Evolutionary conservation across 2,329 filamentous ascomycete genomes (phyloP).

Genomic region (Xylaria sp.): DNA sequence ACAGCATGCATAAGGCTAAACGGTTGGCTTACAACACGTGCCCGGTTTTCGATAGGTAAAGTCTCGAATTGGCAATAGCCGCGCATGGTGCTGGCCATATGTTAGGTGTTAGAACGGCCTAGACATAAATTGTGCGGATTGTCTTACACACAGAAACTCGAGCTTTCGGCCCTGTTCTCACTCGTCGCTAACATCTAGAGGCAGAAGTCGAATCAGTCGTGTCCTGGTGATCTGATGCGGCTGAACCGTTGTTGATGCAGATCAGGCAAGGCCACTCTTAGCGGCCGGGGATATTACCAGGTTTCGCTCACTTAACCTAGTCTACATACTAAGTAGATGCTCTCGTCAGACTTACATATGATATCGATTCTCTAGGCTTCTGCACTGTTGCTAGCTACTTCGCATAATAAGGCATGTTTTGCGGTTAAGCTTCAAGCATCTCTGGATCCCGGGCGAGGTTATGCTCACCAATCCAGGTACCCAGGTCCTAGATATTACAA

Average conservation of each 20-base stretch:
- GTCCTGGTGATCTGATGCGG: constrained; percentile 23
- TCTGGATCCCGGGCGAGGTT: background rate
- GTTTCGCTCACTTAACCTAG: constrained; percentile 2
- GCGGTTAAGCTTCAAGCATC: background rate
- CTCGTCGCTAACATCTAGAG: background rate
- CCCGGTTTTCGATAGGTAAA: background rate
- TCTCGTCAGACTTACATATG: constrained; percentile 27
- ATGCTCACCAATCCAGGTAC: background rate
- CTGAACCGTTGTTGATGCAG: constrained; percentile 22
- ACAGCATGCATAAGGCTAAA: background rate
- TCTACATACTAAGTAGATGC: constrained; percentile 9
- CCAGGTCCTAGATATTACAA: background rate
- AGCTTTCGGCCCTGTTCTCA: background rate
- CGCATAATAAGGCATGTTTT: constrained; percentile 2
- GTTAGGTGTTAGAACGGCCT: background rate
- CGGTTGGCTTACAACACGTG: constrained; percentile 7
- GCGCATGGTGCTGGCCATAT: background rate
- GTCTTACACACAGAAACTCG: constrained; percentile 2
- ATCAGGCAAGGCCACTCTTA: constrained; percentile 12
- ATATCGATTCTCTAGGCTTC: constrained; percentile 25
- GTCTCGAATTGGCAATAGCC: constrained; percentile 9
- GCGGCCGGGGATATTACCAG: background rate
- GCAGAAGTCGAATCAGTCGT: background rate
- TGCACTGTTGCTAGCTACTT: constrained; percentile 8
- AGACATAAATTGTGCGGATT: background rate